Evolutionary conservation across 768 basidiomycete genomes (phyloP), one percentile per base, ranked within the genome.

Genomic region (Russula sp.): DNA sequence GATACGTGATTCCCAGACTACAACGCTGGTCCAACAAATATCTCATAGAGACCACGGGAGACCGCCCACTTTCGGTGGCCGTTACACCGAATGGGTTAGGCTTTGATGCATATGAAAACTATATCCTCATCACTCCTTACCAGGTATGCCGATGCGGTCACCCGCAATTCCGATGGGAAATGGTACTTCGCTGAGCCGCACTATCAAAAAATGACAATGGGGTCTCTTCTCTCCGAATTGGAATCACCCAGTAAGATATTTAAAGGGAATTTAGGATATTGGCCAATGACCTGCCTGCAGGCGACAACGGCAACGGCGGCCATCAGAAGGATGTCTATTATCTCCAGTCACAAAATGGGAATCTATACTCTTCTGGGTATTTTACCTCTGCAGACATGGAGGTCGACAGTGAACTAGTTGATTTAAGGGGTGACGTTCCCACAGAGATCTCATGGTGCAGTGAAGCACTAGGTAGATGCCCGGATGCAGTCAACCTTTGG

Each of bases 401-500:
- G 39, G 73, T 74, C 59, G 48, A 60, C 8, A 84, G 86, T 18
- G 90, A 93, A 70, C 84, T 92, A 58, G 75, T 75, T 36, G 71
- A 79, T 7, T 73, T 94, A 18, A 81, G 82, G 66, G 61, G 68
- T n/a, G 86, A 91, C 69, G 80, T 95, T 9, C 85, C 86, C 0
- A 70, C 75, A 16, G 84, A 90, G 54, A 76, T 95, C 10, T 61
- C 77, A 3, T 95, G 88, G 83, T 89, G 88, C 69, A 83, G 79
- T 47, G 84, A 88, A 66, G 90, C 89, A 8, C 75, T 93, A 87
- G 88, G 80, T 41, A 77, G 74, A 65, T 66, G 75, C 18, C 91
- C 94, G 0, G 95, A 98, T 68, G 94, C 93, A 6, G 92, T 93
- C 3, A 97, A 97, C 70, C 69, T 98, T 20, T 98, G 94, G 93